A percentile compares a stretch with the other conserved stretches of the same genome.
These are phyloP conservation scores for Solanum neorickii DNA, from an alignment of 257 asterid species.

Conservation along the genomic window DNA sequence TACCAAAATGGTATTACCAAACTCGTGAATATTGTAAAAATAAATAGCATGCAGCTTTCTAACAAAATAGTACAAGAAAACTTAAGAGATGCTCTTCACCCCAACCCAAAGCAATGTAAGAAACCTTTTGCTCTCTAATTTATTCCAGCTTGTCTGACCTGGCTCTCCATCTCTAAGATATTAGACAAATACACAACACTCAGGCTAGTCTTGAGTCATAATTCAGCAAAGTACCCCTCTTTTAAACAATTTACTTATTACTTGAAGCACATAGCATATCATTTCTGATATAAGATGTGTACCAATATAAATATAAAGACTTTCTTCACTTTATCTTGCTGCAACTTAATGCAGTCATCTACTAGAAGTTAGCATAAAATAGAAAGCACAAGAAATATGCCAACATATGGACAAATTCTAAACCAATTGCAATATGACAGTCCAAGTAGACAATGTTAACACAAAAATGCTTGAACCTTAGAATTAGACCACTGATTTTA, in stretches of 20 bases:
- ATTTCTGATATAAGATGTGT: neutral
- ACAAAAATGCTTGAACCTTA: neutral
- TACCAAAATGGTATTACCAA: neutral
- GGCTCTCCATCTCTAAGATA: neutral
- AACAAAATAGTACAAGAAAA: neutral
- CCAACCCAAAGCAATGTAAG: neutral
- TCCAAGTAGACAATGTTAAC: neutral
- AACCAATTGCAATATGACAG: neutral
- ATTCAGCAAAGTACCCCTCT: neutral
- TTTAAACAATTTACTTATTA: neutral
- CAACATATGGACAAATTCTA: neutral
- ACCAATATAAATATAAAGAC: neutral
- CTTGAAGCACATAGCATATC: neutral
- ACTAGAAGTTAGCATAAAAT: neutral
- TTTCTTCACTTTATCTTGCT: neutral
- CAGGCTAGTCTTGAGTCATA: neutral
- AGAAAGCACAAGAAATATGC: neutral
- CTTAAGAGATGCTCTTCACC: neutral
- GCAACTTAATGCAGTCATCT: neutral
- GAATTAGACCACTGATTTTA: neutral
- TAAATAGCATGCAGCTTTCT: neutral
- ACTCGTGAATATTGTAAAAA: neutral
- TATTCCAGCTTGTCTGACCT: neutral
- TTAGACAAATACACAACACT: neutral
- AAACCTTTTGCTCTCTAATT: neutral